These are phyloP conservation scores for Henckelia pumila DNA, from an alignment of 257 asterid species.

Conservation along the genomic window DNA sequence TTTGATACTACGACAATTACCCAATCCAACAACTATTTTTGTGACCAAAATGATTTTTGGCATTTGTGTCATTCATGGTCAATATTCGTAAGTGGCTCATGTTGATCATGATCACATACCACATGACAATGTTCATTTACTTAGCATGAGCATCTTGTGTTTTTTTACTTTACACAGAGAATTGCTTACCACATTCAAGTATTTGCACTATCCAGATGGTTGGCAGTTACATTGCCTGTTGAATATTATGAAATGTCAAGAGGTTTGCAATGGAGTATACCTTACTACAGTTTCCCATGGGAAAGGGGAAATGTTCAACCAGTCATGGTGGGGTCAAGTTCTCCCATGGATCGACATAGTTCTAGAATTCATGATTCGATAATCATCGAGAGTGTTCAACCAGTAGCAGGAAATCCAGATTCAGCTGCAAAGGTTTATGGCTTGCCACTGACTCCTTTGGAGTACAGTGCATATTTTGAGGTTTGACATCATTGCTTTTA, in stretches of 20 bases:
- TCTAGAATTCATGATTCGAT: slow-evolving; percentile 38
- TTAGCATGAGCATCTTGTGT: background rate
- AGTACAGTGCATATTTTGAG: slow-evolving; percentile 75
- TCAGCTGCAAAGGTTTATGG: slow-evolving; percentile 50
- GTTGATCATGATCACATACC: background rate
- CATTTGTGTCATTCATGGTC: background rate
- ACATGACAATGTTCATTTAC: background rate
- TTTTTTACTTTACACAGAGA: slow-evolving; percentile 57
- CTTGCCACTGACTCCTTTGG: slow-evolving; percentile 69
- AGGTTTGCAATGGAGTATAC: slow-evolving; percentile 89
- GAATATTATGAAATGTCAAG: slow-evolving; percentile 80
- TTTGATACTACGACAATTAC: background rate
- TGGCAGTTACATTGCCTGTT: slow-evolving; percentile 70
- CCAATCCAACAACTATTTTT: background rate
- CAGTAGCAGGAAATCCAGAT: slow-evolving; percentile 33
- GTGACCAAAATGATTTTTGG: background rate
- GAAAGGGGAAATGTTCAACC: slow-evolving; percentile 51
- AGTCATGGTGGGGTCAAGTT: slow-evolving; percentile 55
- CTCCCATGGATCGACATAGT: slow-evolving; percentile 47
- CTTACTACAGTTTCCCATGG: slow-evolving; percentile 91
- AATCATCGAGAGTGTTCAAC: slow-evolving; percentile 33
- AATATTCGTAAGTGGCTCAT: background rate
- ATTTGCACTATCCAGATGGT: slow-evolving; percentile 75
- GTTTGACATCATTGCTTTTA: slow-evolving; percentile 31
- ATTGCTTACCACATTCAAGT: slow-evolving; percentile 81